Evolutionary conservation across 164 flowering plant genomes (phyloP).

Genomic region (Chimonanthus salicifolius): DNA sequence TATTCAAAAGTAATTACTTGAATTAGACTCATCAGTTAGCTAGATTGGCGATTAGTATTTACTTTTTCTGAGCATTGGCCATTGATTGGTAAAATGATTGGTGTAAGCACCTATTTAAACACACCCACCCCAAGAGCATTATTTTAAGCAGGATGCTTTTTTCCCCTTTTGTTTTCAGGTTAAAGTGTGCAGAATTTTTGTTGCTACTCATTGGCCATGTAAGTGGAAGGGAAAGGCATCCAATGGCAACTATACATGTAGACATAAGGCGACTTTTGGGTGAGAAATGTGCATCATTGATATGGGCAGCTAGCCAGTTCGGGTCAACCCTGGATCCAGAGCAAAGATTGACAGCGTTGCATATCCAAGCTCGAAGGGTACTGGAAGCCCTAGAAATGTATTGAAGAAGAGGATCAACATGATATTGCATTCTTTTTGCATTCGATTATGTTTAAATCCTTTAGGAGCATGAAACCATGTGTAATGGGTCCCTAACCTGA

Average conservation of each 20-base stretch:
- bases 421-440: not conserved
- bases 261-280: constrained; percentile 76
- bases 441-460: not conserved
- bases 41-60: not conserved
- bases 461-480: not conserved
- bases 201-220: constrained; percentile 88
- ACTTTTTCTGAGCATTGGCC: not conserved
- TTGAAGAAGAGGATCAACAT: constrained; percentile 10
- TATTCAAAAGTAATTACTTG: too few relatives aligned
- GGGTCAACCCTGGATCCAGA: constrained; percentile 90
- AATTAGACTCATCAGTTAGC: not conserved
- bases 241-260: constrained; percentile 68
- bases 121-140: not conserved
- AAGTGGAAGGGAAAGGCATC: constrained; percentile 62
- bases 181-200: constrained; percentile 92
- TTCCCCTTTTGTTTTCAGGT: constrained; percentile 26
- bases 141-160: not conserved
- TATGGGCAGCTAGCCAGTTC: constrained; percentile 98
- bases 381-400: constrained; percentile 81
- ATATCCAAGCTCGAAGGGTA: constrained; percentile 87
- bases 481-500: not conserved
- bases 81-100: not conserved
- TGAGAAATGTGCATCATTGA: constrained; percentile 87
- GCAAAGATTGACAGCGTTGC: constrained; percentile 72
- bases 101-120: not conserved